These are phyloP conservation scores for Tylopilus sp. DNA, from an alignment of 768 basidiomycete genomes.

Conservation along the genomic window DNA sequence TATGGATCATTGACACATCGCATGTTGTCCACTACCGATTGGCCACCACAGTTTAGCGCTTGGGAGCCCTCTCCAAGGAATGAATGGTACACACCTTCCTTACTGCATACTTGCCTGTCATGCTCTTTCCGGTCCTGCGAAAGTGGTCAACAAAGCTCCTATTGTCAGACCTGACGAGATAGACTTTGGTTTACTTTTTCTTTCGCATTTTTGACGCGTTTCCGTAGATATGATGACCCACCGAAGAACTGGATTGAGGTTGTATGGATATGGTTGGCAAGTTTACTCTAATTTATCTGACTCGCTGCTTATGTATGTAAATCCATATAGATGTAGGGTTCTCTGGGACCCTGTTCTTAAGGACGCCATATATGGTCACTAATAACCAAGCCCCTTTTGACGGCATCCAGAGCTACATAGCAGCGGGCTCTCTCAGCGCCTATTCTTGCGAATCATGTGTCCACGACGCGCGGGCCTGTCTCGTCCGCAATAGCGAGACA, in stretches of 20 bases:
- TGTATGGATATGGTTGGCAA: conserved; percentile 20
- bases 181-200: background rate
- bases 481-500: background rate
- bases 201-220: conserved; percentile 2
- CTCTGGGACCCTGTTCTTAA: background rate
- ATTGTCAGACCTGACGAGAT: conserved; percentile 9
- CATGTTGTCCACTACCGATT: background rate
- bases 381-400: background rate
- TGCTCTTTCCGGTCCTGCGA: conserved; percentile 39
- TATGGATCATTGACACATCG: background rate
- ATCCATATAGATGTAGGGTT: background rate
- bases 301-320: background rate
- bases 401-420: background rate
- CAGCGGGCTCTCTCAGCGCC: background rate
- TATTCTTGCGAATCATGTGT: background rate
- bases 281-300: background rate
- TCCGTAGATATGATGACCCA: conserved; percentile 11
- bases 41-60: conserved; percentile 29
- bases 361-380: background rate
- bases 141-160: conserved; percentile 4
- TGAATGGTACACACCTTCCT: conserved; percentile 36
- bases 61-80: conserved; percentile 36
- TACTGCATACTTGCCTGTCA: conserved; percentile 37
- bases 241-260: conserved; percentile 19
- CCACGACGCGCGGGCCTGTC: background rate